These are phyloP conservation scores for Boletus patriciae DNA, from an alignment of 768 basidiomycete genomes.

Conservation along the genomic window DNA sequence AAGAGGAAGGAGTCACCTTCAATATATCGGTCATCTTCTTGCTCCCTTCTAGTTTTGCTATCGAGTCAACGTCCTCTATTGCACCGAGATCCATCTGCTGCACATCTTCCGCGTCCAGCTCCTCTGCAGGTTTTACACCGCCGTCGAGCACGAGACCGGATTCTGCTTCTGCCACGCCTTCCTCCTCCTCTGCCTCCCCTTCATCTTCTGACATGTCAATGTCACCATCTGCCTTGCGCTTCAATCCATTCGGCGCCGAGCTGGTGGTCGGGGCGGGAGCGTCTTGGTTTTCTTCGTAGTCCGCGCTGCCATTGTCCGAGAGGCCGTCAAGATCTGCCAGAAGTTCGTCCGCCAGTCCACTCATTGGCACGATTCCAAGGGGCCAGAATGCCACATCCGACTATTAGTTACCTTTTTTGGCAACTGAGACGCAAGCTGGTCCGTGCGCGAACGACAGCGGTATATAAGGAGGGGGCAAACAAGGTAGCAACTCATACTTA, in stretches of 20 bases:
- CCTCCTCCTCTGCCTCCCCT: constrained; percentile 42
- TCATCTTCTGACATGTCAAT: constrained; percentile 60
- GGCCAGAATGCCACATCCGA: neutral
- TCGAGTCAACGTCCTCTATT: constrained; percentile 82
- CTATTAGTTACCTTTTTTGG: constrained; percentile 12
- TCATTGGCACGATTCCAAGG: constrained; percentile 46
- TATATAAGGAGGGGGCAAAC: constrained; percentile 32
- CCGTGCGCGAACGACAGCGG: constrained; percentile 15
- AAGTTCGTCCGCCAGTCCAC: constrained; percentile 87
- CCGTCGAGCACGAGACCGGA: constrained; percentile 75
- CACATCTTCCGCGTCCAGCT: constrained; percentile 91
- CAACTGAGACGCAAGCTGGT: constrained; percentile 9
- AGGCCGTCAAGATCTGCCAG: constrained; percentile 89
- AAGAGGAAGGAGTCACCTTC: constrained; percentile 47
- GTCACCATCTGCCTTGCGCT: constrained; percentile 61
- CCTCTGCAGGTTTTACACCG: constrained; percentile 91
- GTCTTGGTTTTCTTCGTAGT: constrained; percentile 45
- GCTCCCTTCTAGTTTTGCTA: constrained; percentile 87
- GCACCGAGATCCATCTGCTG: constrained; percentile 87
- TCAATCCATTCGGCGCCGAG: constrained; percentile 39
- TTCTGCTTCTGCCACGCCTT: constrained; percentile 38
- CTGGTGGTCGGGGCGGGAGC: constrained; percentile 22
- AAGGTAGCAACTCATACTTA: constrained; percentile 46
- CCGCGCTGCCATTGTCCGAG: constrained; percentile 61
- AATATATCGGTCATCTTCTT: constrained; percentile 87